Conservation (phyloP, 495 filamentous ascomycete species). For the Podospora pseudocomata region DNA sequence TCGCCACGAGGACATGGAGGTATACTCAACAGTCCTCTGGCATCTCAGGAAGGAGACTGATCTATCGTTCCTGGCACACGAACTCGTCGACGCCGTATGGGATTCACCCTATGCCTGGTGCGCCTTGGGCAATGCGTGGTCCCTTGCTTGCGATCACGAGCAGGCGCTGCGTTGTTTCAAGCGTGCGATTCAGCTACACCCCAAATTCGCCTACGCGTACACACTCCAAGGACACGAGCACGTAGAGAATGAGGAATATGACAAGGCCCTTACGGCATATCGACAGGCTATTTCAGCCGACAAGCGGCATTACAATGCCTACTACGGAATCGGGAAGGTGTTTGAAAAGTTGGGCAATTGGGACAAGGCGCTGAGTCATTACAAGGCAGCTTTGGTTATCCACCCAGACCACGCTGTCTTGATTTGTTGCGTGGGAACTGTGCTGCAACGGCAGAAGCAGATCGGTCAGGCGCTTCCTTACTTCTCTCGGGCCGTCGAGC, state of each 20-base stretch:
- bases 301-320: conserved; percentile 89
- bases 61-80: conserved; percentile 85
- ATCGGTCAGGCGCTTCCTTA: conserved; percentile 69
- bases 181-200: conserved; percentile 83
- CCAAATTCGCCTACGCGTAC: conserved; percentile 90
- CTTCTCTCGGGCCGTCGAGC: conserved; percentile 72
- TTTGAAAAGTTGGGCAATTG: conserved; percentile 94
- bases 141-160: conserved; percentile 90
- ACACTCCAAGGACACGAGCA: conserved; percentile 96
- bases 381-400: conserved; percentile 76
- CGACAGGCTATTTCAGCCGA: conserved; percentile 79
- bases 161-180: conserved; percentile 94
- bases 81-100: conserved; percentile 78
- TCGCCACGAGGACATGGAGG: conserved; percentile 88
- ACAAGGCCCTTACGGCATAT: conserved; percentile 85
- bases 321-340: conserved; percentile 90
- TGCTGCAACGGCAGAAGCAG: conserved; percentile 83
- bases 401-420: conserved; percentile 90
- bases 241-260: conserved; percentile 94
- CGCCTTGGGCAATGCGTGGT: conserved; percentile 90
- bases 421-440: conserved; percentile 83
- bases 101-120: conserved; percentile 94
- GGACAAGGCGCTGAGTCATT: conserved; percentile 85
- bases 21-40: conserved; percentile 97
- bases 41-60: conserved; percentile 88